Percentiles rank a stretch among this genome's conserved stretches.
Evolutionary conservation across 805 yeast genomes (phyloP).

Genomic region (Starmera dryadoides): DNA sequence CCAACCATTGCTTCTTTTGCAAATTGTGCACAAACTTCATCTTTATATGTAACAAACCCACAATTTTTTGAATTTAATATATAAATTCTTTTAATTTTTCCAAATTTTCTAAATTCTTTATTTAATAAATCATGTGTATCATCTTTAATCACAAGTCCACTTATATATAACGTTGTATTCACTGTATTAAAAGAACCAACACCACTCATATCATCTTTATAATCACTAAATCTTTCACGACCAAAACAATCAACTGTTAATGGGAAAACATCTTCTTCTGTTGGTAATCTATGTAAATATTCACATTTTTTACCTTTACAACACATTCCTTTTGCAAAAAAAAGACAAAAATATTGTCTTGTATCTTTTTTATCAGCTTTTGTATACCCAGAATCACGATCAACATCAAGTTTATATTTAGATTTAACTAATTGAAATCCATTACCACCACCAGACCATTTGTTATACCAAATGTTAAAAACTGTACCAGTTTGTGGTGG

Average conservation of each 20-base stretch:
- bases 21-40: constrained; percentile 80
- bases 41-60: constrained; percentile 68
- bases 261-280: constrained; percentile 45
- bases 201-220: constrained; percentile 92
- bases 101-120: constrained; percentile 64
- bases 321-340: constrained; percentile 88
- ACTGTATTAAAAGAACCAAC: constrained; percentile 68
- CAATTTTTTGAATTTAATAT: constrained; percentile 56
- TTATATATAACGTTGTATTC: constrained; percentile 76
- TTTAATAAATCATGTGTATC: constrained; percentile 31
- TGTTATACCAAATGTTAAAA: constrained; percentile 82
- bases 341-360: constrained; percentile 57
- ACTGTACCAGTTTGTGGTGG: constrained; percentile 79
- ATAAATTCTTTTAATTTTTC: constrained; percentile 61
- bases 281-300: constrained; percentile 74
- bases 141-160: constrained; percentile 38
- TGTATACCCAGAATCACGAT: constrained; percentile 69
- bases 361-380: constrained; percentile 42
- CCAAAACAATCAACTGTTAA: constrained; percentile 87
- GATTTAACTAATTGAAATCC: constrained; percentile 33
- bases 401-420: constrained; percentile 54
- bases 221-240: constrained; percentile 73
- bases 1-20: constrained; percentile 93
- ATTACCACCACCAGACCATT: constrained; percentile 61
- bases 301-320: constrained; percentile 69